A percentile compares a stretch with the other conserved stretches of the same genome.
phyloP scores from a whole-genome alignment of 2,329 filamentous ascomycete species.

The Ceratocystis cacaofunesta region DNA sequence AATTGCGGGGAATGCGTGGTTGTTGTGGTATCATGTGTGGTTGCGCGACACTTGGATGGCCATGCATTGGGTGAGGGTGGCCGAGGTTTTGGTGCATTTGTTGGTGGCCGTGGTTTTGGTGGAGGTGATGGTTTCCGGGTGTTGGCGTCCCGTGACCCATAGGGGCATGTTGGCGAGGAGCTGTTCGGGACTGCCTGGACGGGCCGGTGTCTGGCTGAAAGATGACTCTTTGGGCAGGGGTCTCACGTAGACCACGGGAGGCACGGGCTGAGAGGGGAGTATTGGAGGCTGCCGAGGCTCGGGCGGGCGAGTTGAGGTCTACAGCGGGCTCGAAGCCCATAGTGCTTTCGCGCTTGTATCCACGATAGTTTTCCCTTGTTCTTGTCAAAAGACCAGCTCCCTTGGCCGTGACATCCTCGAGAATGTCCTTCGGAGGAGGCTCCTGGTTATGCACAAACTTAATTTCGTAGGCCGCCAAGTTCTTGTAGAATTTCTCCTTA shows the following conservation, averaged over 20 bases:
- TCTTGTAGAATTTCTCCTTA: conserved; percentile 82
- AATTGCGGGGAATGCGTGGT: conserved; percentile 33
- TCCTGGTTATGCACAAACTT: conserved; percentile 61
- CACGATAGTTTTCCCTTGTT: conserved; percentile 59
- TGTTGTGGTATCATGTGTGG: conserved; percentile 11
- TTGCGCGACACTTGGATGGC: not conserved
- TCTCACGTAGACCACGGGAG: conserved; percentile 57
- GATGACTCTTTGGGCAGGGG: conserved; percentile 69
- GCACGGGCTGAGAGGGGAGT: conserved; percentile 38
- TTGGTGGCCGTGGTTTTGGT: not conserved
- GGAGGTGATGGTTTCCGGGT: not conserved
- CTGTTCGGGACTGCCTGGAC: conserved; percentile 32
- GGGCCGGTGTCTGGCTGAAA: conserved; percentile 68
- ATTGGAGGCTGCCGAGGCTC: conserved; percentile 30
- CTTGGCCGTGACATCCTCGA: conserved; percentile 77
- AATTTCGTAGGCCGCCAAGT: conserved; percentile 78
- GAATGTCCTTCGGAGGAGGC: conserved; percentile 73
- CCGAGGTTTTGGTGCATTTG: conserved; percentile 19
- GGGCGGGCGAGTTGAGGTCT: conserved; percentile 43
- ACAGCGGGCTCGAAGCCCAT: conserved; percentile 45
- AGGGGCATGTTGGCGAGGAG: not conserved
- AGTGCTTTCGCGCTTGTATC: conserved; percentile 31
- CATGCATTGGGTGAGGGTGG: conserved; percentile 20
- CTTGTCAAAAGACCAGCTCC: conserved; percentile 65
- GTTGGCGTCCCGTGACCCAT: conserved; percentile 1